phyloP scores from a whole-genome alignment of 768 basidiomycete species.

The Tubosaeta brunneosetosa region DNA sequence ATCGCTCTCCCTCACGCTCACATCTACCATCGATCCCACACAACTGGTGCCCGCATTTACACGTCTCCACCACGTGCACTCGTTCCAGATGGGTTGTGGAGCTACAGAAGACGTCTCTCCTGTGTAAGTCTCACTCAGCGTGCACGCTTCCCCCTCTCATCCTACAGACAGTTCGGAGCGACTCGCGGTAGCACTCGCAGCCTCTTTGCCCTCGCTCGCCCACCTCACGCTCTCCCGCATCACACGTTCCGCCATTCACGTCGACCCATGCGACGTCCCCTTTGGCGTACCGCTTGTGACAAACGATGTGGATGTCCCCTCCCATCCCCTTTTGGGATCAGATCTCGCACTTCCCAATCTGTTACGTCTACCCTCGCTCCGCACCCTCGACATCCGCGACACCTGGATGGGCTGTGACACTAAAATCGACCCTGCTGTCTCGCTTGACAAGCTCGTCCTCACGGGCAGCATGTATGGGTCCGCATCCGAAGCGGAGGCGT shows the following conservation, averaged over 20 bases:
- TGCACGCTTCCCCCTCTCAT: slow-evolving; percentile 1
- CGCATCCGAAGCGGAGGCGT: slow-evolving; percentile 20
- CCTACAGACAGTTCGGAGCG: slow-evolving; percentile 41
- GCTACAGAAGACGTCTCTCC: slow-evolving; percentile 33
- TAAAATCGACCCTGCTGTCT: slow-evolving; percentile 9
- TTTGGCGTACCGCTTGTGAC: slow-evolving; percentile 52
- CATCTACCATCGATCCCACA: slow-evolving; percentile 19
- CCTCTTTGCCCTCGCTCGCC: slow-evolving; percentile 49
- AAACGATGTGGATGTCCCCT: slow-evolving; percentile 58
- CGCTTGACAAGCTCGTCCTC: slow-evolving; percentile 22
- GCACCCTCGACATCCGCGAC: slow-evolving; percentile 59
- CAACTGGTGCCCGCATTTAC: slow-evolving; percentile 21
- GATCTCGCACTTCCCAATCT: slow-evolving; percentile 63
- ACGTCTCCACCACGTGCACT: slow-evolving; percentile 12
- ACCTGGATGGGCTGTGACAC: slow-evolving; percentile 56
- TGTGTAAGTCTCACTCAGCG: slow-evolving; percentile 28
- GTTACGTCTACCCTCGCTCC: slow-evolving; percentile 57
- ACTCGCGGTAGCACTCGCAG: slow-evolving; percentile 63
- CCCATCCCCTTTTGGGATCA: slow-evolving; percentile 48
- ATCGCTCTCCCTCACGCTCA: slow-evolving; percentile 25
- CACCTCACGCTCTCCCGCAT: slow-evolving; percentile 59
- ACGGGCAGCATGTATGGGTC: slow-evolving; percentile 30
- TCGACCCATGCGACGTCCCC: slow-evolving; percentile 41
- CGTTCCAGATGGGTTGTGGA: slow-evolving; percentile 20
- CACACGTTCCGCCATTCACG: slow-evolving; percentile 62